Evolutionary conservation across 805 yeast species (phyloP), one percentile per base, ranked within the genome.

Genomic region (Ascoidea tarda): DNA sequence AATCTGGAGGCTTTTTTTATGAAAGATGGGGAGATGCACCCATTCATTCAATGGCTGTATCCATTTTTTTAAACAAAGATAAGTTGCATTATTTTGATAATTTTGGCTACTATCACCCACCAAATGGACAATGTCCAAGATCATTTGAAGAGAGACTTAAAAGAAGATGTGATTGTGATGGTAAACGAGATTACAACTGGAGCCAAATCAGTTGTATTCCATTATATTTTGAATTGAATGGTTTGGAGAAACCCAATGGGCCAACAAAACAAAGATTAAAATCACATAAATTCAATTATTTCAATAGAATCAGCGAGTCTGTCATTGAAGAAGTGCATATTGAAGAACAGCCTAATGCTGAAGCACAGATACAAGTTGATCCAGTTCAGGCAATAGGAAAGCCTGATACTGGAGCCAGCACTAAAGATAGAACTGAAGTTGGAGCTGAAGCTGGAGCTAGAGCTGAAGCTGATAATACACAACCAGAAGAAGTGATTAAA

Each of bases 11-110:
- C 1, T 72, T 77, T 54, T 77, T 76, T 60, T 76, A 76, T 57
- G 84, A 79, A 60, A 62, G 84, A 52, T 78, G 82, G 82, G 82
- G 82, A 5, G 82, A 78, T 60, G 79, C 79, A 5, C 80, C 80
- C 1, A 63, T 76, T 45, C 79, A 75, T 61, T 64, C 78, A 1
- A 67, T 76, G 49, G 76, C 71, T 4, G 69, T 69, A 1, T 63
- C 75, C 6, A 56, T 68, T 46, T 61, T 72, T 51, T 58, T 66
- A 47, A 61, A 62, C 8, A 58, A 58, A 50, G 60, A 59, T 8
- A 58, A 62, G 50, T 57, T 67, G 12, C 62, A 58, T 21, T 67
- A 72, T 62, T 75, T 77, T 57, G 69, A 69, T 32, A 75, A 74
- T 58, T 73, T 78, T 38, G 82, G 82, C 31, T 77, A 77, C 63